A percentile compares a stretch with the other conserved stretches of the same genome.
phyloP scores from a whole-genome alignment of 306 rosid species.

The Vigna unguiculata region DNA sequence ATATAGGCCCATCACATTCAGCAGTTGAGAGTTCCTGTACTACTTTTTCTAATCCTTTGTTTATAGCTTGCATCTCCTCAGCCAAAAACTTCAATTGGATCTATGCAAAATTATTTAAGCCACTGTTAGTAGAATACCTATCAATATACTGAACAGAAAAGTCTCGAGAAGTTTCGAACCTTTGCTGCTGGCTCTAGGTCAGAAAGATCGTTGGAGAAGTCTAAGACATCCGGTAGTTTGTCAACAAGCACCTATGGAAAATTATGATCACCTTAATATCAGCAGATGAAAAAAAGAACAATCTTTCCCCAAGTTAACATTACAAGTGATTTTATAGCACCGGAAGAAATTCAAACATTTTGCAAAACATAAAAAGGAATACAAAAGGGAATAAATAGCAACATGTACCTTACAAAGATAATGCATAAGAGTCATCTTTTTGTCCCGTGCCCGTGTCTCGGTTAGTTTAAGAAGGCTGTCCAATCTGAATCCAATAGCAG shows the following conservation, averaged over 20 bases:
- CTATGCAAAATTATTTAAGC: constrained; percentile 52
- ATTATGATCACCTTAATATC: constrained; percentile 4
- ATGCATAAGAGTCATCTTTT: constrained; percentile 90
- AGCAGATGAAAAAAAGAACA: constrained; percentile 29
- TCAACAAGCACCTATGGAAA: constrained; percentile 71
- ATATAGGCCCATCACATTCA: constrained; percentile 84
- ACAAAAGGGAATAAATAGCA: constrained; percentile 30
- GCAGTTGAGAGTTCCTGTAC: constrained; percentile 79
- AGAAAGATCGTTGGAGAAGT: constrained; percentile 79
- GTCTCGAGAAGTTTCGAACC: constrained; percentile 71
- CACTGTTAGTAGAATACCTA: constrained; percentile 26
- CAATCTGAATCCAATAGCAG: constrained; percentile 86
- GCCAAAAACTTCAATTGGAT: constrained; percentile 86
- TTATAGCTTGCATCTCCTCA: constrained; percentile 94
- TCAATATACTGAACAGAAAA: constrained; percentile 38
- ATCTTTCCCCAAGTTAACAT: constrained; percentile 22
- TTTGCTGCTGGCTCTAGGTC: constrained; percentile 86
- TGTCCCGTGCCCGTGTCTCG: constrained; percentile 83
- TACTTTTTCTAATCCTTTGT: constrained; percentile 93
- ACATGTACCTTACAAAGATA: constrained; percentile 86
- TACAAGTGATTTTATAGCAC: constrained; percentile 13
- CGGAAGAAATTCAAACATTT: constrained; percentile 17
- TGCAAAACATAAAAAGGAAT: not conserved
- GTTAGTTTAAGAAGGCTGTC: constrained; percentile 93
- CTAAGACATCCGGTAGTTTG: constrained; percentile 83